Conservation (phyloP, 768 basidiomycete species). For the Cystofilobasidium macerans region DNA sequence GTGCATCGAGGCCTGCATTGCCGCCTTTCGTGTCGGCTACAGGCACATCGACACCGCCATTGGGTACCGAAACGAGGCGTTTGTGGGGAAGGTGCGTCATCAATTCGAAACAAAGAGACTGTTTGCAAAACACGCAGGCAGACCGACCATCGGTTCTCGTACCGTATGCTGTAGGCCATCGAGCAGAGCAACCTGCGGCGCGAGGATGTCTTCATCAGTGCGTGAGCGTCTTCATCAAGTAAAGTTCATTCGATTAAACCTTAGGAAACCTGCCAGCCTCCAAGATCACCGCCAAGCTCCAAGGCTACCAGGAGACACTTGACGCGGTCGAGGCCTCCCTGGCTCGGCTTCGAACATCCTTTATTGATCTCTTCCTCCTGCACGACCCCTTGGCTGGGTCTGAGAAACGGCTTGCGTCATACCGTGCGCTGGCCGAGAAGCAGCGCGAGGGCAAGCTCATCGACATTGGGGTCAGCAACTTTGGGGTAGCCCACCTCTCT, state of each 20-base stretch:
- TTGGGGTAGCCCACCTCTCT: conserved; percentile 21
- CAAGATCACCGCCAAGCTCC: conserved; percentile 14
- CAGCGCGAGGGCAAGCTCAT: conserved; percentile 20
- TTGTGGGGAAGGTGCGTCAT: conserved; percentile 1
- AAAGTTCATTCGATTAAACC: neutral
- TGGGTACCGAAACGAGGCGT: conserved; percentile 18
- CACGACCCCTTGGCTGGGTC: conserved; percentile 23
- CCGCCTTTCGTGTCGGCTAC: conserved; percentile 11
- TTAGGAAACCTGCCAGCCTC: conserved; percentile 6
- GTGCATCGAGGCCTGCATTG: conserved; percentile 11
- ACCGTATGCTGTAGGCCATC: neutral
- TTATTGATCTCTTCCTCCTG: conserved; percentile 25
- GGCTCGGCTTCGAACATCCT: neutral
- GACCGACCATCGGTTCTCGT: no score
- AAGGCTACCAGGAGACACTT: conserved; percentile 22
- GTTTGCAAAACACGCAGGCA: no score
- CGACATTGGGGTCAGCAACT: conserved; percentile 22
- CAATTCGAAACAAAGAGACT: no score
- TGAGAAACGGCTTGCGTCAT: conserved; percentile 14
- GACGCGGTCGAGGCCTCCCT: conserved; percentile 8
- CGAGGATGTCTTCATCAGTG: conserved; percentile 24
- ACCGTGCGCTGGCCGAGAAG: conserved; percentile 17
- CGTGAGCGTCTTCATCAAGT: neutral
- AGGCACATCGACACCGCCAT: conserved; percentile 19
- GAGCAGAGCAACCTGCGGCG: conserved; percentile 4